A percentile compares a stretch with the other conserved stretches of the same genome.
Evolutionary conservation across 371 early-diverging fungal species (phyloP).

Genomic region (Parasitella parasitica): DNA sequence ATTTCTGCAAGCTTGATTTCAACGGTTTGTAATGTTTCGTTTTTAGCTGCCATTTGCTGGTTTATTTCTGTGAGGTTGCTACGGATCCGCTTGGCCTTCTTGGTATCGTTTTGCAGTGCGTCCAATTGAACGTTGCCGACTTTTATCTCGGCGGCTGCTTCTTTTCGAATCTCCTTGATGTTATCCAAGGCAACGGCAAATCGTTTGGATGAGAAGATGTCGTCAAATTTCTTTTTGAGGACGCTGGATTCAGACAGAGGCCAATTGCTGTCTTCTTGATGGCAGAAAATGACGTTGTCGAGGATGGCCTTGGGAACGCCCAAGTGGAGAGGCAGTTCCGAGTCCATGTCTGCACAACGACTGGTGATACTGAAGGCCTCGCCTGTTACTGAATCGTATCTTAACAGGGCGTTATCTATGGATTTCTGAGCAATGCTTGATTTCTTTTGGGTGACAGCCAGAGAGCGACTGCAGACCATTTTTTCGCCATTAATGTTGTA

Average conservation of each 20-base stretch:
- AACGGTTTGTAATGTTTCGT: slow-evolving; percentile 2
- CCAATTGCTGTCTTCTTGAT: slow-evolving; percentile 99
- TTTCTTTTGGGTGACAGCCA: slow-evolving; percentile 78
- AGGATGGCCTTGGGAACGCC: slow-evolving; percentile 93
- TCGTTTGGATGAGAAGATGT: slow-evolving; percentile 94
- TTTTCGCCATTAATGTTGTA: slow-evolving; percentile 70
- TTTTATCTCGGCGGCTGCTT: slow-evolving; percentile 64
- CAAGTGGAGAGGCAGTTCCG: slow-evolving; percentile 81
- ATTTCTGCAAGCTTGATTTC: slow-evolving; percentile 42
- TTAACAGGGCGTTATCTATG: slow-evolving; percentile 78
- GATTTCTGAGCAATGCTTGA: slow-evolving; percentile 73
- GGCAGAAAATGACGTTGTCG: slow-evolving; percentile 99
- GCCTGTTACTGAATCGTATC: slow-evolving; percentile 60
- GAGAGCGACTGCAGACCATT: slow-evolving; percentile 79
- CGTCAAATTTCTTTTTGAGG: slow-evolving; percentile 99
- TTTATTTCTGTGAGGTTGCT: slow-evolving; percentile 26
- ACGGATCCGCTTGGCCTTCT: slow-evolving; percentile 71
- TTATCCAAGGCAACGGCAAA: slow-evolving; percentile 93
- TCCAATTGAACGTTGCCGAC: slow-evolving; percentile 67
- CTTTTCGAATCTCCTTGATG: slow-evolving; percentile 81
- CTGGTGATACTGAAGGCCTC: slow-evolving; percentile 73
- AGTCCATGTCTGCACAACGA: slow-evolving; percentile 88
- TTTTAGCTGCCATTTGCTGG: slow-evolving; percentile 27
- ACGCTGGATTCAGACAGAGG: slow-evolving; percentile 90
- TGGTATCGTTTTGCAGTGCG: slow-evolving; percentile 66